These are phyloP conservation scores for Zymoseptoria crescenta DNA, from an alignment of 2,329 filamentous ascomycete genomes.

Conservation along the genomic window DNA sequence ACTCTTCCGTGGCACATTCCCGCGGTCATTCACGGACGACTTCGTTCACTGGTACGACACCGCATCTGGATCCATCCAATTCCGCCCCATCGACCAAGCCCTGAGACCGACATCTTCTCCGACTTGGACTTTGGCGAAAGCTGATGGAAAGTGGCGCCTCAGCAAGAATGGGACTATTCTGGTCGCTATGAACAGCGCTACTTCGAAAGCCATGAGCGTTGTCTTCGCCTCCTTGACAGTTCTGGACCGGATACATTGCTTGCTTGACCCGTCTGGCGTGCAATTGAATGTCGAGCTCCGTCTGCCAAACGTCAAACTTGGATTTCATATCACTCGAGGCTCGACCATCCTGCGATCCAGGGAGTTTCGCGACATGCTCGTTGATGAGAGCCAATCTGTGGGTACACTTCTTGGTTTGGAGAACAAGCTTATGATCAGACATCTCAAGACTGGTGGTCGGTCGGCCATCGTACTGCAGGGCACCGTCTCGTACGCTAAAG, in stretches of 20 bases:
- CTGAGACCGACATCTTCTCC: neutral
- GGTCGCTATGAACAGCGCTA: neutral
- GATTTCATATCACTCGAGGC: neutral
- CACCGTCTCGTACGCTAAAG: slow-evolving; percentile 23
- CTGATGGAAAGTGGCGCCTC: neutral
- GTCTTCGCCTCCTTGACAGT: neutral
- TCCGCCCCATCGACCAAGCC: neutral
- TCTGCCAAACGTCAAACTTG: neutral
- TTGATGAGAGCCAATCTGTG: slow-evolving; percentile 49
- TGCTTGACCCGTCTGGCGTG: neutral
- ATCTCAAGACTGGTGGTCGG: neutral
- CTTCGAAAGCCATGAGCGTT: neutral
- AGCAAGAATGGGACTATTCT: neutral
- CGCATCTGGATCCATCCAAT: slow-evolving; percentile 43
- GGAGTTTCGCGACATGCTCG: slow-evolving; percentile 15
- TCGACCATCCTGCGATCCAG: slow-evolving; percentile 8
- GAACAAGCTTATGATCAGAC: slow-evolving; percentile 36
- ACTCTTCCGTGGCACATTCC: slow-evolving; percentile 42
- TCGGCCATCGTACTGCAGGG: slow-evolving; percentile 45
- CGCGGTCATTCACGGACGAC: slow-evolving; percentile 40
- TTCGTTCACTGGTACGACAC: slow-evolving; percentile 44
- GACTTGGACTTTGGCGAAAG: neutral
- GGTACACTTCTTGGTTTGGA: slow-evolving; percentile 53
- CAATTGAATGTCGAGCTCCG: neutral
- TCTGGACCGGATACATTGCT: neutral